Evolutionary conservation across 1,139 yeast species (phyloP).

Genomic region (Protomyces inundatus): DNA sequence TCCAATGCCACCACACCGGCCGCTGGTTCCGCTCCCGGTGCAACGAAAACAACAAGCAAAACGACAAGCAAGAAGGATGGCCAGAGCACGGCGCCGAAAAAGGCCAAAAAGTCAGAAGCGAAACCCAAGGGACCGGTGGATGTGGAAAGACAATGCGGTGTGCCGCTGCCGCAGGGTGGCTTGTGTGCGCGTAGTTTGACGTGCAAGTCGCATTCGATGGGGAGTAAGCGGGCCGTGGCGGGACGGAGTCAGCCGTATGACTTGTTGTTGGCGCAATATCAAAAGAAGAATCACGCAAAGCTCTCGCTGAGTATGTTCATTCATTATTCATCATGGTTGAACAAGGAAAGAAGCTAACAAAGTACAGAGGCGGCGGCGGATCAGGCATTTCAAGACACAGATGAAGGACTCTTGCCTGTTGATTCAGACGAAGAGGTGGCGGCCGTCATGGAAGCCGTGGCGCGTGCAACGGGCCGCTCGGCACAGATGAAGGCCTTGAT

Average conservation of each 20-base stretch:
- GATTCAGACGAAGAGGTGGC: conserved; percentile 90
- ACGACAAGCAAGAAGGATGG: conserved; percentile 1
- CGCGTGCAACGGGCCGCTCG: conserved; percentile 40
- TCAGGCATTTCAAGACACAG: conserved; percentile 32
- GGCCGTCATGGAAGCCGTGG: conserved; percentile 86
- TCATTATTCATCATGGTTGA: conserved; percentile 36
- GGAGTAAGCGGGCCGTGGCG: conserved; percentile 89
- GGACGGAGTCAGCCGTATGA: conserved; percentile 94
- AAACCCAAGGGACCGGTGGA: conserved; percentile 49
- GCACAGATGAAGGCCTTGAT: conserved; percentile 49
- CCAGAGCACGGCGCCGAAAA: background rate
- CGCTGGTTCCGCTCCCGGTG: background rate
- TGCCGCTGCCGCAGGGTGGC: conserved; percentile 84
- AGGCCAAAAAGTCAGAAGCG: conserved; percentile 18
- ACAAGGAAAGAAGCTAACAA: conserved; percentile 29
- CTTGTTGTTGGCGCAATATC: conserved; percentile 78
- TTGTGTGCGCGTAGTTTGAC: conserved; percentile 91
- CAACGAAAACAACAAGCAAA: background rate
- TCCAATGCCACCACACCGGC: too few relatives aligned
- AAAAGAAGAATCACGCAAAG: conserved; percentile 77
- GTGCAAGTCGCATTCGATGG: conserved; percentile 97
- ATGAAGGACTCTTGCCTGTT: conserved; percentile 34
- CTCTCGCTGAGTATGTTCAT: conserved; percentile 45
- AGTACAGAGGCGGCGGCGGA: conserved; percentile 26
- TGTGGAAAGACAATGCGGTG: conserved; percentile 95